A percentile compares a stretch with the other conserved stretches of the same genome.
Evolutionary conservation across 345 rosid species (phyloP).

Genomic region (Syzygium aqueum): DNA sequence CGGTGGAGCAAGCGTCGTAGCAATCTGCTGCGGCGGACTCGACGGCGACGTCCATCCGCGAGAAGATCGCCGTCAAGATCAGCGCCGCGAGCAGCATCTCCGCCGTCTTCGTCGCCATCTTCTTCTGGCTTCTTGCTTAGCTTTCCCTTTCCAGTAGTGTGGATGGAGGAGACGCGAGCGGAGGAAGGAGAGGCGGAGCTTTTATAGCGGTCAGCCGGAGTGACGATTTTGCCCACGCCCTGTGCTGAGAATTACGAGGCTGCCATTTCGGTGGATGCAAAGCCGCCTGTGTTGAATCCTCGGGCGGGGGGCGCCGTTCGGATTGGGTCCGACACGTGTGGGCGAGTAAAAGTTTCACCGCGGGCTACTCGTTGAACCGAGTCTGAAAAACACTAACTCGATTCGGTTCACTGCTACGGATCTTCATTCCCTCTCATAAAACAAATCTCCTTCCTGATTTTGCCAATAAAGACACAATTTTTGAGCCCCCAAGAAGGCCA

Average conservation of each 20-base stretch:
- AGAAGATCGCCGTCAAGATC: not conserved
- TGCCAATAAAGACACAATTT: not conserved
- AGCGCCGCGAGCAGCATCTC: not conserved
- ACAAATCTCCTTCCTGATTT: not conserved
- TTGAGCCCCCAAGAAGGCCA: not conserved
- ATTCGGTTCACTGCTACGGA: no score
- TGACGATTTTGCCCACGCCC: not conserved
- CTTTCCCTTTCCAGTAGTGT: no score
- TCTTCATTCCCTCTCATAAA: no score
- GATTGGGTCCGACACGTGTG: no score
- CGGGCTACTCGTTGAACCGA: no score
- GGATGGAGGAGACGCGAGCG: not conserved
- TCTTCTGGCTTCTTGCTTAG: not conserved
- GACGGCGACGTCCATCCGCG: slow-evolving; percentile 2
- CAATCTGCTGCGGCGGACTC: slow-evolving; percentile 24
- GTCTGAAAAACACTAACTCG: no score
- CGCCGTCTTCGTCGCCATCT: not conserved
- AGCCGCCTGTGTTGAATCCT: not conserved
- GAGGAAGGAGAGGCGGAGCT: fast-evolving
- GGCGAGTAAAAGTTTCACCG: no score
- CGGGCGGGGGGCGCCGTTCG: not conserved
- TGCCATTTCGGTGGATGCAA: not conserved
- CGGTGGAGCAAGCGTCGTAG: slow-evolving; percentile 44
- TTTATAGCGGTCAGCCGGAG: not conserved
- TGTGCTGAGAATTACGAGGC: not conserved